Evolutionary conservation across 352 stramenopile genomes (phyloP).

Genomic region (Phytophthora melonis): DNA sequence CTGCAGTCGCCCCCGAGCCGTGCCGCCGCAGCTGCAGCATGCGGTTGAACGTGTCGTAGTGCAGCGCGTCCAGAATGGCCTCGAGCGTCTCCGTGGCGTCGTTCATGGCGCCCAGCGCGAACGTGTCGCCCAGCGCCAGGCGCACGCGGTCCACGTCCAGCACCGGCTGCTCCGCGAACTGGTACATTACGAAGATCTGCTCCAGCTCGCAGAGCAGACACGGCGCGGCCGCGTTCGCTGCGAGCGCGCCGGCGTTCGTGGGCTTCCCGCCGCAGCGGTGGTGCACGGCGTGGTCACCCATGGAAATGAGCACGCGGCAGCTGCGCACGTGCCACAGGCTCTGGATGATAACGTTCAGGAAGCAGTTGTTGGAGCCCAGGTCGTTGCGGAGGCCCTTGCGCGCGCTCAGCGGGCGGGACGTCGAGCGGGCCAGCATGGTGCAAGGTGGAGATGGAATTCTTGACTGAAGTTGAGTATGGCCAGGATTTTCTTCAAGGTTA

Average conservation of each 20-base stretch:
- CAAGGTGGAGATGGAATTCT: neutral
- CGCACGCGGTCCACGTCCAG: slow-evolving; percentile 82
- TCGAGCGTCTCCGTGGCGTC: slow-evolving; percentile 89
- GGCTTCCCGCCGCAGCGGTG: slow-evolving; percentile 61
- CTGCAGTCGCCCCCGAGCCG: neutral
- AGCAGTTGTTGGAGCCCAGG: slow-evolving; percentile 90
- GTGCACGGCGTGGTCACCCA: slow-evolving; percentile 81
- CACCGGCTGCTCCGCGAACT: slow-evolving; percentile 82
- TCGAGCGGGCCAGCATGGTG: slow-evolving; percentile 1
- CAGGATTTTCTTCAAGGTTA: too few species aligned
- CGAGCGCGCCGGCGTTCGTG: slow-evolving; percentile 27
- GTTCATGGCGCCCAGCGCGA: slow-evolving; percentile 86
- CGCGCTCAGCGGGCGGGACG: slow-evolving; percentile 47
- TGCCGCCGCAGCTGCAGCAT: slow-evolving; percentile 67
- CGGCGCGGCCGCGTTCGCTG: slow-evolving; percentile 8
- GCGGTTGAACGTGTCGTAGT: slow-evolving; percentile 82
- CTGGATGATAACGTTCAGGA: slow-evolving; percentile 93
- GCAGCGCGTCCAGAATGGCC: slow-evolving; percentile 79
- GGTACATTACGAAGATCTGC: slow-evolving; percentile 88
- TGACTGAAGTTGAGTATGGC: too few species aligned
- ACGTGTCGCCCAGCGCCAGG: slow-evolving; percentile 65
- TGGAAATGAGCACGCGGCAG: slow-evolving; percentile 83
- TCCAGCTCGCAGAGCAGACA: slow-evolving; percentile 88
- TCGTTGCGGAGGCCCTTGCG: slow-evolving; percentile 89
- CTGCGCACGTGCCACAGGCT: slow-evolving; percentile 91